Percentiles rank a stretch among this genome's conserved stretches.
These are phyloP conservation scores for Anisodus acutangulus DNA, from an alignment of 257 asterid genomes.

Conservation along the genomic window DNA sequence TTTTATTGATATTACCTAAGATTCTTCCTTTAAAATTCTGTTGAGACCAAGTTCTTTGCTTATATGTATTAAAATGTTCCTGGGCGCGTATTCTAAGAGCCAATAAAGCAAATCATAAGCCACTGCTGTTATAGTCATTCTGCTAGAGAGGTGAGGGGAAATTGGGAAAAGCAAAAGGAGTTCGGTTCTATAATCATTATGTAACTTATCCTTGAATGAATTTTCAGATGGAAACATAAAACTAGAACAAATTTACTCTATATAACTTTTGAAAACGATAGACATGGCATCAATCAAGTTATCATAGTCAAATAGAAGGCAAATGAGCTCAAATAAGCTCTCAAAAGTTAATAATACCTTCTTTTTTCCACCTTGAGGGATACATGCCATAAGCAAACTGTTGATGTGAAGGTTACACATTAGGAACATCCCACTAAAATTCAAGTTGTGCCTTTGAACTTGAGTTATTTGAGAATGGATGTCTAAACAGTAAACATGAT, in stretches of 20 bases:
- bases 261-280: not conserved
- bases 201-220: not conserved
- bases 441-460: not conserved
- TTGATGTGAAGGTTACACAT: constrained; percentile 15
- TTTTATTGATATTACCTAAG: constrained; percentile 6
- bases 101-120: not conserved
- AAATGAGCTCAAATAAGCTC: not conserved
- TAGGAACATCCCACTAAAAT: not conserved
- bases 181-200: not conserved
- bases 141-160: not conserved
- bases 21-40: not conserved
- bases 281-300: not conserved
- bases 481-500: not conserved
- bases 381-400: not conserved
- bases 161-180: not conserved
- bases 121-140: not conserved
- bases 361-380: not conserved
- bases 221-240: not conserved
- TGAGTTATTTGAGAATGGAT: not conserved
- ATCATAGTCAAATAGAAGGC: constrained; percentile 15
- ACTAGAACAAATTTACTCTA: not conserved
- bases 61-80: not conserved
- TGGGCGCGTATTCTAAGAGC: not conserved
- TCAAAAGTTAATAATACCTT: not conserved
- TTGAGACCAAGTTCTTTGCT: not conserved